phyloP scores from a whole-genome alignment of 805 yeast species.

The Candida silvatica region DNA sequence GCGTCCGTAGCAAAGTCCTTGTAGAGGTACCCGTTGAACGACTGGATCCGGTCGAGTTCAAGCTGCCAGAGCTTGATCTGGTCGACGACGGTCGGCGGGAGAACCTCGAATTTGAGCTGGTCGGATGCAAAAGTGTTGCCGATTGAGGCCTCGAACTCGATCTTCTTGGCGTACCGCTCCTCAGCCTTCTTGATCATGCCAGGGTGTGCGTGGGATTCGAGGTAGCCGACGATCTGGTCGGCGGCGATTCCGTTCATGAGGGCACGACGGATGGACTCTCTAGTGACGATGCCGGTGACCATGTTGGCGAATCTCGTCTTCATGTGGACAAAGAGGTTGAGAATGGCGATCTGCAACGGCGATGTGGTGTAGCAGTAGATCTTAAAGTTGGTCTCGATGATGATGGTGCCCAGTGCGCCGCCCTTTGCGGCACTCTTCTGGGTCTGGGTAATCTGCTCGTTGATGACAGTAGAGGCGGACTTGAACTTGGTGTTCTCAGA shows the following conservation, averaged over 20 bases:
- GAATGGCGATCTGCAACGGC: slow-evolving; percentile 88
- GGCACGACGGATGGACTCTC: slow-evolving; percentile 86
- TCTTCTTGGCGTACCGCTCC: slow-evolving; percentile 54
- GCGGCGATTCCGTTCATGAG: slow-evolving; percentile 85
- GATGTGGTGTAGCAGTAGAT: slow-evolving; percentile 89
- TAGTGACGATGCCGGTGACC: slow-evolving; percentile 88
- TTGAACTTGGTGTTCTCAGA: slow-evolving; percentile 70
- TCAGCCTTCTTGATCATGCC: slow-evolving; percentile 77
- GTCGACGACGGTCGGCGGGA: slow-evolving; percentile 96
- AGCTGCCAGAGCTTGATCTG: slow-evolving; percentile 95
- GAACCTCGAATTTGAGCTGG: slow-evolving; percentile 47
- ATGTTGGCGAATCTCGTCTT: slow-evolving; percentile 81
- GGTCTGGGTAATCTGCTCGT: slow-evolving; percentile 43
- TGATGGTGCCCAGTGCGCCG: slow-evolving; percentile 52
- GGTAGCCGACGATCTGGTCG: slow-evolving; percentile 83
- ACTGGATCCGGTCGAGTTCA: slow-evolving; percentile 85
- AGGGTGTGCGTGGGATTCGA: slow-evolving; percentile 89
- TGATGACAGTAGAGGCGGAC: slow-evolving; percentile 69
- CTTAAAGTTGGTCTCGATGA: slow-evolving; percentile 90
- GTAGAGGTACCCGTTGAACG: slow-evolving; percentile 80
- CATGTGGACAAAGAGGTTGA: slow-evolving; percentile 80
- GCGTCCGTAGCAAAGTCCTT: slow-evolving; percentile 72
- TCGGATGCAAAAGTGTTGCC: slow-evolving; percentile 27
- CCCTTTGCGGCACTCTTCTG: slow-evolving; percentile 8
- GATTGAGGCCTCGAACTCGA: slow-evolving; percentile 51